Base-by-base conservation (phyloP, 192 early-diverging fungal species). In the Coemansia sp. region DNA sequence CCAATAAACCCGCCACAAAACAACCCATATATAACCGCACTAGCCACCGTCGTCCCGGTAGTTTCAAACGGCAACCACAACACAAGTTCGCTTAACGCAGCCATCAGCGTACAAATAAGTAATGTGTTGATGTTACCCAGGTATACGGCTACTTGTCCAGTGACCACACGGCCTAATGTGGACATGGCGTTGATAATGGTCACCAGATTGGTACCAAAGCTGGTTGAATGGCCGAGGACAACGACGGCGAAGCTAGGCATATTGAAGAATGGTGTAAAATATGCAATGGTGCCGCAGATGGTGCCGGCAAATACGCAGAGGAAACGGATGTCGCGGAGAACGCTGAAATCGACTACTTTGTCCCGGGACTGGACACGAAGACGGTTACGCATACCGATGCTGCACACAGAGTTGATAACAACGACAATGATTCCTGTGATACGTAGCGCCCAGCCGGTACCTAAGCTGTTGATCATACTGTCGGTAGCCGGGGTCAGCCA, bases 151-250 rank as follows among this genome's bases (percentile, higher is more conserved):
- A 88, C 61, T 22, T 86, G 76, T 38, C 91, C 91, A 18, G 88
- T 81, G 1, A 78, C 67, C 67, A 92, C 86, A 36, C 91, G 86
- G 14, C 87, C 87, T 1, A 88, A 53, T 3, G 90, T 87, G 12
- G 88, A 90, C 14, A 84, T 73, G 33, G 83, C 91, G 41, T 86
- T 88, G 82, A 91, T 88, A 41, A 94, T 69, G 53, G 88, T 88
- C 34, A 92, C 69, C 48, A 91, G 76, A 22, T 86, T 74, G 1
- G 86, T 82, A 14, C 83, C 89, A 18, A 85, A 81, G 0, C 56
- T 64, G 1, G 41, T 35, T 8, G 75, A 68, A 22, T 86, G 72
- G 32, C 83, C 84, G 14, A 52, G 62, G 28, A 86, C 67, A 54
- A 78, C 66, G 48, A 74, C 59, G 20, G 71, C 41, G 45, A 62